These are phyloP conservation scores for Knoxia roxburghii DNA, from an alignment of 257 asterid species.

Conservation along the genomic window DNA sequence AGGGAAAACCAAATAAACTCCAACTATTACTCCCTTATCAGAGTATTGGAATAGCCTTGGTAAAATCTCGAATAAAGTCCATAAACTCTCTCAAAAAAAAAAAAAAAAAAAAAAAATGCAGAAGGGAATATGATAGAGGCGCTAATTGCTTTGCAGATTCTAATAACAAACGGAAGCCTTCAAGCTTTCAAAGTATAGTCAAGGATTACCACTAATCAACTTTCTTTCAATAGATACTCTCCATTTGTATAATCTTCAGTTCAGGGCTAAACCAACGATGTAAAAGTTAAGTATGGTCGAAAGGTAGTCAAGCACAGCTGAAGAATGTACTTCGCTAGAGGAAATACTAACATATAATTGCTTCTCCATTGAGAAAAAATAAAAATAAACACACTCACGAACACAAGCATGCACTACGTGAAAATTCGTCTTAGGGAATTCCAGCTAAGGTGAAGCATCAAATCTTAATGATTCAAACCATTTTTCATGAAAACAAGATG, in stretches of 20 bases:
- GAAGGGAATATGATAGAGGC: neutral
- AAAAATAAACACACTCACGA: too few relatives aligned
- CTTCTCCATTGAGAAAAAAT: too few relatives aligned
- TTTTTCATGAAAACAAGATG: neutral
- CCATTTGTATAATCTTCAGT: too few relatives aligned
- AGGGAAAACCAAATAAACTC: constrained; percentile 3
- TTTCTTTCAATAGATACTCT: neutral
- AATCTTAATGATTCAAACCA: neutral
- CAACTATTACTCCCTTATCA: neutral
- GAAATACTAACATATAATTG: too few relatives aligned
- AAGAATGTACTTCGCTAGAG: too few relatives aligned
- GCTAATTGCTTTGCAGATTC: neutral
- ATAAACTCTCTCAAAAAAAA: neutral
- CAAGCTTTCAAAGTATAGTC: neutral
- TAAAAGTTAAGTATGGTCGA: too few relatives aligned
- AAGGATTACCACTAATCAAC: too few relatives aligned
- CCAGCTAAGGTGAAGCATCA: neutral
- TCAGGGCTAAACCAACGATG: too few relatives aligned
- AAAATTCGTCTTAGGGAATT: neutral
- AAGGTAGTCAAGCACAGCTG: too few relatives aligned
- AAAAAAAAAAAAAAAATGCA: neutral
- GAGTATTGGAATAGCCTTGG: neutral
- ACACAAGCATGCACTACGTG: too few relatives aligned
- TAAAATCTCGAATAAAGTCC: neutral
- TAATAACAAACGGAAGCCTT: neutral